phyloP scores from a whole-genome alignment of 2,329 filamentous ascomycete genomes.

The Cladosporium sp. region DNA sequence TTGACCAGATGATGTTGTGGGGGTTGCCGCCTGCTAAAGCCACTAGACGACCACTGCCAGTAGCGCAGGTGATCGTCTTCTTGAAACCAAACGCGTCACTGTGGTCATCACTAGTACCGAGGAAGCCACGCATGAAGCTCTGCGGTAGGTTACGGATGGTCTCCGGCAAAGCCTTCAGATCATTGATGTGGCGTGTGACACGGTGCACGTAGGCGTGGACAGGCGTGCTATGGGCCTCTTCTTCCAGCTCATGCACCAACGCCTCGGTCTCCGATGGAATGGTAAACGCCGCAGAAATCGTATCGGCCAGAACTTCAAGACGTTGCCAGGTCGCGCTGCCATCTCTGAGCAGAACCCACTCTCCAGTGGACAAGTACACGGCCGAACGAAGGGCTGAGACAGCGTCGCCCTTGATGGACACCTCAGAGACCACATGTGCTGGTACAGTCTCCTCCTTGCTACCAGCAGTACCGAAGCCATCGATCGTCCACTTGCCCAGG shows the following conservation, averaged over 20 bases:
- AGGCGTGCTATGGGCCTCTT: constrained; percentile 81
- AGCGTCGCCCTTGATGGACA: constrained; percentile 67
- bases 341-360: constrained; percentile 84
- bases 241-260: constrained; percentile 76
- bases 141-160: constrained; percentile 70
- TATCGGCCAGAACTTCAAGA: constrained; percentile 76
- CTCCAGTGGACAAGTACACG: constrained; percentile 62
- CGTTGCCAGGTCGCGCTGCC: constrained; percentile 78
- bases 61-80: constrained; percentile 79
- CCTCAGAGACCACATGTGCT: constrained; percentile 75
- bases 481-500: constrained; percentile 70
- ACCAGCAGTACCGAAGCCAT: constrained; percentile 37
- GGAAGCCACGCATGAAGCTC: constrained; percentile 59
- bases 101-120: constrained; percentile 41
- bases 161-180: constrained; percentile 73
- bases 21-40: constrained; percentile 75
- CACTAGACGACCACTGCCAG: constrained; percentile 74
- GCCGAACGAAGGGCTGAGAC: constrained; percentile 78
- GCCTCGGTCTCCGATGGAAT: constrained; percentile 64
- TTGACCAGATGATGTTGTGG: constrained; percentile 74
- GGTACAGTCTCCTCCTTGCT: constrained; percentile 38
- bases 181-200: constrained; percentile 75
- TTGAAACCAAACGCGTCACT: constrained; percentile 84
- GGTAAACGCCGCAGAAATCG: constrained; percentile 77
- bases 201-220: constrained; percentile 84